Conservation (phyloP, 2,329 filamentous ascomycete species). For the Ampelomyces quisqualis region DNA sequence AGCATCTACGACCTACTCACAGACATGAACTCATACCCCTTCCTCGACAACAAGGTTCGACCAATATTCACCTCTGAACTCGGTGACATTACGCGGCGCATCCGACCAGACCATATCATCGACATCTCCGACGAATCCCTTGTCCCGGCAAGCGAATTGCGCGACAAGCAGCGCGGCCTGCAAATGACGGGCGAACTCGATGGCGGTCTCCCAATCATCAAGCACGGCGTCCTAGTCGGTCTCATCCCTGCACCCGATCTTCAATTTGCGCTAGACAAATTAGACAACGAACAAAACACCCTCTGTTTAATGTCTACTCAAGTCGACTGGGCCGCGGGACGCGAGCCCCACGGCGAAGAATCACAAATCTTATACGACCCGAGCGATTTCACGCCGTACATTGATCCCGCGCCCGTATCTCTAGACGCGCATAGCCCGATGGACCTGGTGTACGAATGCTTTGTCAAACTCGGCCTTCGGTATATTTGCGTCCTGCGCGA, state of each 20-base stretch:
- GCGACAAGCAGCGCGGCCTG: constrained; percentile 76
- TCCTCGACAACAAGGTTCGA: constrained; percentile 94
- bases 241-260: constrained; percentile 92
- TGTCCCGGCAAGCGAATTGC: constrained; percentile 73
- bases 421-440: constrained; percentile 88
- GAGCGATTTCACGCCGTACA: constrained; percentile 85
- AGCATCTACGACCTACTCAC: constrained; percentile 96
- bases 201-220: constrained; percentile 83
- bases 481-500: constrained; percentile 88
- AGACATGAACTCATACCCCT: constrained; percentile 96
- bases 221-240: constrained; percentile 77
- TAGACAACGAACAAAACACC: constrained; percentile 70
- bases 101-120: constrained; percentile 75
- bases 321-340: constrained; percentile 48
- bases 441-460: constrained; percentile 95
- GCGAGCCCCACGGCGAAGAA: constrained; percentile 56
- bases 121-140: constrained; percentile 83
- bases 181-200: constrained; percentile 88
- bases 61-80: constrained; percentile 87
- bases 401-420: constrained; percentile 86
- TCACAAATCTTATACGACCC: constrained; percentile 55
- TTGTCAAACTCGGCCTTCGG: constrained; percentile 86
- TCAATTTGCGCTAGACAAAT: constrained; percentile 84
- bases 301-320: constrained; percentile 79
- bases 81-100: constrained; percentile 77